phyloP scores from a whole-genome alignment of 805 yeast genomes.

The Saccharomycopsis selenospora region DNA sequence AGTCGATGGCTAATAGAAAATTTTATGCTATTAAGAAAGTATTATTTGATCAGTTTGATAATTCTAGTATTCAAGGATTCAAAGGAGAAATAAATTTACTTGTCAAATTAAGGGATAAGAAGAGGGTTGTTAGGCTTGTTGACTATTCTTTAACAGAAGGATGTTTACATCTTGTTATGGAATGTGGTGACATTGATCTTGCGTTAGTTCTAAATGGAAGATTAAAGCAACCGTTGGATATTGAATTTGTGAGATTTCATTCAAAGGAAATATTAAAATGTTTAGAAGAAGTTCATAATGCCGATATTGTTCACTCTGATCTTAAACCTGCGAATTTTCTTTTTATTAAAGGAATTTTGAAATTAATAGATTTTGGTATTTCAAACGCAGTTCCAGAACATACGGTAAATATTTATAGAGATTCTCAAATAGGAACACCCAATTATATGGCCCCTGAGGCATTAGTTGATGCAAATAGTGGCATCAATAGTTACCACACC shows the following conservation, averaged over 20 bases:
- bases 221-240: conserved; percentile 45
- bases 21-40: conserved; percentile 78
- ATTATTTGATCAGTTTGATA: conserved; percentile 73
- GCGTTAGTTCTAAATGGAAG: conserved; percentile 70
- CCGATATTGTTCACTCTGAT: conserved; percentile 81
- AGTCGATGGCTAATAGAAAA: conserved; percentile 40
- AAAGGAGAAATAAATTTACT: conserved; percentile 85
- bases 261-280: conserved; percentile 73
- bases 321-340: conserved; percentile 67
- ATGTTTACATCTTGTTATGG: conserved; percentile 73
- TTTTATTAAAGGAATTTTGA: conserved; percentile 74
- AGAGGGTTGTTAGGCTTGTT: conserved; percentile 69
- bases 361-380: conserved; percentile 91
- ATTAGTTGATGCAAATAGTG: conserved; percentile 48
- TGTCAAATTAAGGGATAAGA: conserved; percentile 47
- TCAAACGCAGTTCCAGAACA: conserved; percentile 93
- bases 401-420: conserved; percentile 83
- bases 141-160: conserved; percentile 67
- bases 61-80: conserved; percentile 63
- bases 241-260: conserved; percentile 73
- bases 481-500: conserved; percentile 24
- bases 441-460: conserved; percentile 99
- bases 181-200: conserved; percentile 87
- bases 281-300: conserved; percentile 78
- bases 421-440: conserved; percentile 90